phyloP scores from a whole-genome alignment of 1,284 basidiomycete species.

The Chiua sp. region DNA sequence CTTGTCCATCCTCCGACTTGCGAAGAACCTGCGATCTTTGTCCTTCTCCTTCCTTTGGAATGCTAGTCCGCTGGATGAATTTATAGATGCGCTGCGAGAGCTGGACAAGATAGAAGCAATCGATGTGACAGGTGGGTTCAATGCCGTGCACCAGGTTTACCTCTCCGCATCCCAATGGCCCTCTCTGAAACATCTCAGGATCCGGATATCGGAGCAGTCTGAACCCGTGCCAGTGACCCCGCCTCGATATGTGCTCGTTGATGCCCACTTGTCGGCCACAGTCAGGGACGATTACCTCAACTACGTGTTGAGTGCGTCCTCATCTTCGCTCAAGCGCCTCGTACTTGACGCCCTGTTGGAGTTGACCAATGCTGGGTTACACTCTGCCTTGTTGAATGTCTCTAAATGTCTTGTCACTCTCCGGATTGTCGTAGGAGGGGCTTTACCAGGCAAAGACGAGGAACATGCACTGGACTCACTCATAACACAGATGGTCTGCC shows the following conservation, averaged over 20 bases:
- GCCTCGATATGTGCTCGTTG: not conserved
- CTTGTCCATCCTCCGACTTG: slow-evolving; percentile 1
- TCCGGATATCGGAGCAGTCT: not conserved
- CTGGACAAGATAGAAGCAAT: not conserved
- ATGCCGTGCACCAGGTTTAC: not conserved
- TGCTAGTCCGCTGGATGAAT: no score
- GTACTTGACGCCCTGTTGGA: not conserved
- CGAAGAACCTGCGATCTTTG: not conserved
- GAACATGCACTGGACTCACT: not conserved
- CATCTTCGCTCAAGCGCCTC: not conserved
- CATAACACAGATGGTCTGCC: not conserved
- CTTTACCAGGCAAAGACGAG: not conserved
- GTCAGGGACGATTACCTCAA: not conserved
- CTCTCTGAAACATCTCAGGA: not conserved
- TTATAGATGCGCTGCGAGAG: not conserved
- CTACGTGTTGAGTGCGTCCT: not conserved
- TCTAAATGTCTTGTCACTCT: not conserved
- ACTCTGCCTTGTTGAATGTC: not conserved
- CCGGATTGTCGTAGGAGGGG: not conserved
- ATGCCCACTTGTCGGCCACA: not conserved
- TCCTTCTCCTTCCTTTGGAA: not conserved
- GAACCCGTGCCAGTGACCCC: not conserved
- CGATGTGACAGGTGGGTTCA: not conserved
- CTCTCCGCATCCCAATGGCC: not conserved
- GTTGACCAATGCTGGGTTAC: not conserved